These are phyloP conservation scores for Casuarina cunninghamiana DNA, from an alignment of 306 rosid genomes.

Conservation along the genomic window DNA sequence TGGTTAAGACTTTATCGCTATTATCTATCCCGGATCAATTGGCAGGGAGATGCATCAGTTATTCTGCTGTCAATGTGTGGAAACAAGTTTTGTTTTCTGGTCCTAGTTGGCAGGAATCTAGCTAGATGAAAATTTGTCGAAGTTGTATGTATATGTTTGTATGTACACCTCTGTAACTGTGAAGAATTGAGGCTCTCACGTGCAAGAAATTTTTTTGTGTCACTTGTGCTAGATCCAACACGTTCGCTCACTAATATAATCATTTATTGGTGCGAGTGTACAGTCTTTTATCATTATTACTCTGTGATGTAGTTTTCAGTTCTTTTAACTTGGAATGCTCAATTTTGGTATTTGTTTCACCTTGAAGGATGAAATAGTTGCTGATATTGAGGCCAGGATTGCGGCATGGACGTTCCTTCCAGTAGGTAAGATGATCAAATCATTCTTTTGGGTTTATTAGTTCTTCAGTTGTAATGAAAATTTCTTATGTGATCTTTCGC, in stretches of 20 bases:
- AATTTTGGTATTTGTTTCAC: constrained; percentile 30
- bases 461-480: neutral
- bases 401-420: constrained; percentile 97
- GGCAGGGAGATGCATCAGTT: neutral
- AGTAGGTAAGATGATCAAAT: constrained; percentile 41
- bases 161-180: neutral
- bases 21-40: neutral
- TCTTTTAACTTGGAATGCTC: constrained; percentile 27
- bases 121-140: neutral
- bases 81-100: neutral
- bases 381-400: constrained; percentile 68
- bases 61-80: neutral
- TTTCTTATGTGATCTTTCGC: constrained; percentile 1
- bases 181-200: neutral
- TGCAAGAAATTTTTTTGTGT: neutral
- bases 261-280: neutral
- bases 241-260: neutral
- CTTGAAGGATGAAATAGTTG: constrained; percentile 70
- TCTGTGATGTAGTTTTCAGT: constrained; percentile 4
- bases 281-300: neutral
- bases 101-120: neutral
- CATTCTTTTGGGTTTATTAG: constrained; percentile 6
- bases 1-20: neutral
- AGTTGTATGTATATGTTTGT: neutral
- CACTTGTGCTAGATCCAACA: neutral